These are phyloP conservation scores for Fusarium humuli DNA, from an alignment of 2,329 filamentous ascomycete genomes.

Conservation along the genomic window DNA sequence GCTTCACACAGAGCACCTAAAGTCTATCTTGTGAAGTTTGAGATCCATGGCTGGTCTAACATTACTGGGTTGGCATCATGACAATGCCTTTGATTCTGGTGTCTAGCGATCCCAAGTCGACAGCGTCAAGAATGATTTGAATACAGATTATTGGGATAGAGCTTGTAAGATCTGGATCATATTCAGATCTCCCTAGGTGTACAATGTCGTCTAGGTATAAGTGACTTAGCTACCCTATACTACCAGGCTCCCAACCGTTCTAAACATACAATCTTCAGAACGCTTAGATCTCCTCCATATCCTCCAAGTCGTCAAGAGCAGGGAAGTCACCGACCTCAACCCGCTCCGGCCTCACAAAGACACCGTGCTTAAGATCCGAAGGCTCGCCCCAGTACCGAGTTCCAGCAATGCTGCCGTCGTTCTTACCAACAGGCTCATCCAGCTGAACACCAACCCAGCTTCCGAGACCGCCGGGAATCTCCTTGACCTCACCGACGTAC, in stretches of 20 bases:
- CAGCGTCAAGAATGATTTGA: neutral
- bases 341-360: conserved; percentile 82
- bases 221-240: neutral
- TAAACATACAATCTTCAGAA: neutral
- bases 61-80: neutral
- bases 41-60: neutral
- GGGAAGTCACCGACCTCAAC: conserved; percentile 82
- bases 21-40: neutral
- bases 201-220: neutral
- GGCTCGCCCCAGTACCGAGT: conserved; percentile 77
- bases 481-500: conserved; percentile 79
- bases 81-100: neutral
- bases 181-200: neutral
- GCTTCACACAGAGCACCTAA: neutral
- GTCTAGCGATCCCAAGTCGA: neutral
- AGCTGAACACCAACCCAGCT: conserved; percentile 80
- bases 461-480: conserved; percentile 74
- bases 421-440: conserved; percentile 85
- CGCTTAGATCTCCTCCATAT: conserved; percentile 77
- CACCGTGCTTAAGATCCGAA: conserved; percentile 75
- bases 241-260: neutral
- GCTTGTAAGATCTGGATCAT: neutral
- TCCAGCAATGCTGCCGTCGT: conserved; percentile 78
- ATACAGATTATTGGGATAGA: neutral
- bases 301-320: conserved; percentile 77